Percentiles rank a stretch among this genome's conserved stretches.
These are phyloP conservation scores for Thyridium curvatum DNA, from an alignment of 2,329 filamentous ascomycete species.

Conservation along the genomic window DNA sequence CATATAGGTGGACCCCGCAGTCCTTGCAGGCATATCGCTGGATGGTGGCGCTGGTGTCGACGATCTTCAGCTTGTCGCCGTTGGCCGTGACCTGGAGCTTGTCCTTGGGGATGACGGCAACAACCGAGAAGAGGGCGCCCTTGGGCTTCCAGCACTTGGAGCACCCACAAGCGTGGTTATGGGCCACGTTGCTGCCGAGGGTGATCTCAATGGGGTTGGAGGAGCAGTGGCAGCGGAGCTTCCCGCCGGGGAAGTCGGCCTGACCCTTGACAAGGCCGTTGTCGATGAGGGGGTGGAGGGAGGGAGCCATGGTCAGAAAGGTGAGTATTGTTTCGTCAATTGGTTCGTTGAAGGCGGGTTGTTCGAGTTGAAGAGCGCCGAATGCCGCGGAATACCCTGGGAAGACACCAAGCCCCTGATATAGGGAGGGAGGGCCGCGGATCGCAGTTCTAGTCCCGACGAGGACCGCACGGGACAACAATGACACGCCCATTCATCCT, in stretches of 20 bases:
- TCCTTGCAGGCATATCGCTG: slow-evolving; percentile 53
- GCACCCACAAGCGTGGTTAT: slow-evolving; percentile 68
- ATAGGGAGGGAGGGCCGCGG: too few species aligned
- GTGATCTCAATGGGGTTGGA: slow-evolving; percentile 50
- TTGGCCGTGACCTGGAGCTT: slow-evolving; percentile 52
- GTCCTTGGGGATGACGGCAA: slow-evolving; percentile 53
- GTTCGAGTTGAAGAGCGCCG: too few species aligned
- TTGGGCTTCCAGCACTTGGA: slow-evolving; percentile 67
- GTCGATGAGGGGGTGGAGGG: slow-evolving; percentile 57
- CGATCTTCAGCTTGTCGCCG: slow-evolving; percentile 46
- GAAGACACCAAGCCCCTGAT: too few species aligned
- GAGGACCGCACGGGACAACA: too few species aligned
- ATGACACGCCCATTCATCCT: too few species aligned
- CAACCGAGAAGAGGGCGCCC: slow-evolving; percentile 57
- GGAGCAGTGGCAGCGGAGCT: slow-evolving; percentile 54
- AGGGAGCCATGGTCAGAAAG: slow-evolving; percentile 24
- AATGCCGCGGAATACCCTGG: too few species aligned
- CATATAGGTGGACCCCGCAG: slow-evolving; percentile 58
- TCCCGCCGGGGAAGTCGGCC: slow-evolving; percentile 50
- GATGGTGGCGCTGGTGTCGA: slow-evolving; percentile 52
- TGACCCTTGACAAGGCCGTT: slow-evolving; percentile 52
- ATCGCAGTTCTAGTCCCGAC: too few species aligned
- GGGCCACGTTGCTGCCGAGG: slow-evolving; percentile 50
- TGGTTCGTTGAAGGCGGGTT: too few species aligned
- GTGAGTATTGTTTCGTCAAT: too few species aligned